Evolutionary conservation across 2,329 filamentous ascomycete genomes (phyloP).

Genomic region (Aspergillus viridinutans): DNA sequence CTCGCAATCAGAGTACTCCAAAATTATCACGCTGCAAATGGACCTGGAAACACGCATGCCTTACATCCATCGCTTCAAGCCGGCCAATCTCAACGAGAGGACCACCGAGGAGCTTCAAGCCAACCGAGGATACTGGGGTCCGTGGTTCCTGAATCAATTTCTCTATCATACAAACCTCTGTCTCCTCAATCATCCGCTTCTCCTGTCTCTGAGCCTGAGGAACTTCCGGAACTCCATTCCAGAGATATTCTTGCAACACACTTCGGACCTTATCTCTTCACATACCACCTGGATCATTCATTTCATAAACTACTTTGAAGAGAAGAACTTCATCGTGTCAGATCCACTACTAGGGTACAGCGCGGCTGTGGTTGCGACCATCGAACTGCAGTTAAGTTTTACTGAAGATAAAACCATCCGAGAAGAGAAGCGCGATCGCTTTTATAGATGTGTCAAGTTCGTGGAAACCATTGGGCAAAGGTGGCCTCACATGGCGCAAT

Average conservation of each 20-base stretch:
- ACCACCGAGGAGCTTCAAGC: constrained; percentile 40
- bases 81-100: constrained; percentile 45
- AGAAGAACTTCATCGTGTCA: constrained; percentile 44
- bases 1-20: constrained; percentile 50
- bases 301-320: constrained; percentile 46
- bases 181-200: constrained; percentile 52
- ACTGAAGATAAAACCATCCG: constrained; percentile 39
- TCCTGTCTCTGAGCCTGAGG: constrained; percentile 50
- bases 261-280: constrained; percentile 48
- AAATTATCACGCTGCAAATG: constrained; percentile 49
- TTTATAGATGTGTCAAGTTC: constrained; percentile 44
- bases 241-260: constrained; percentile 53
- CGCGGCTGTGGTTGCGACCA: constrained; percentile 51
- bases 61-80: constrained; percentile 48
- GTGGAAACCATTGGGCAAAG: constrained; percentile 38
- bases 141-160: constrained; percentile 51
- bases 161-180: constrained; percentile 52
- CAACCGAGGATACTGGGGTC: constrained; percentile 50
- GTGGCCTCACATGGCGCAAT: constrained; percentile 45
- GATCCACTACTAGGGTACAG: constrained; percentile 49
- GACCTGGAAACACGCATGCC: constrained; percentile 51
- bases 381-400: constrained; percentile 52
- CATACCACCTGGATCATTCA: constrained; percentile 54
- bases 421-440: constrained; percentile 41
- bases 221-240: constrained; percentile 51